Evolutionary conservation across 2,329 filamentous ascomycete genomes (phyloP).

Genomic region (Apiospora kogelbergensis): DNA sequence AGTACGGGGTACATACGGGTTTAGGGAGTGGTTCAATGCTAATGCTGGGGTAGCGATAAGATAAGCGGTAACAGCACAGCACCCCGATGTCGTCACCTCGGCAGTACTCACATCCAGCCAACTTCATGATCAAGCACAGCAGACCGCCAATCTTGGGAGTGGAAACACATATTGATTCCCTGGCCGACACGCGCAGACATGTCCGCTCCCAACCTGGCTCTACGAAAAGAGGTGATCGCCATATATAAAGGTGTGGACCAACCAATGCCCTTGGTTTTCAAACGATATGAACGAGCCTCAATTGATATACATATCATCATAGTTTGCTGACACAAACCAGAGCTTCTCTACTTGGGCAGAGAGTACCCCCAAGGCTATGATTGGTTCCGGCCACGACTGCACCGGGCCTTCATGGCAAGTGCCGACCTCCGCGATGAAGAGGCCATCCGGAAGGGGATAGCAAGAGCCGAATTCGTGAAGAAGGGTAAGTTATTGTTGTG

Average conservation of each 20-base stretch:
- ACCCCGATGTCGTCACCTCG: not conserved
- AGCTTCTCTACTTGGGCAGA: slow-evolving; percentile 79
- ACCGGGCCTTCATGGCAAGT: slow-evolving; percentile 82
- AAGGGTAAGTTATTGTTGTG: slow-evolving; percentile 64
- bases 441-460: slow-evolving; percentile 74
- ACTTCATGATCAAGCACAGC: not conserved
- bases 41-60: slow-evolving; percentile 2
- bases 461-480: slow-evolving; percentile 82
- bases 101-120: not conserved
- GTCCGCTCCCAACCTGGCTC: slow-evolving; percentile 47
- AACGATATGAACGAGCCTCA: no score
- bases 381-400: slow-evolving; percentile 79
- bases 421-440: slow-evolving; percentile 68
- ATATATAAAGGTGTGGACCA: slow-evolving; percentile 76
- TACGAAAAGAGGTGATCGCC: slow-evolving; percentile 76
- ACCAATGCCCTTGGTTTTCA: not conserved
- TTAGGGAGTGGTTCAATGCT: not conserved
- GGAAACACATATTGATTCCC: not conserved
- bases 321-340: slow-evolving; percentile 44
- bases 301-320: not conserved
- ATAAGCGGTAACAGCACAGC: not conserved
- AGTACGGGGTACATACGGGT: not conserved
- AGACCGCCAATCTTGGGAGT: no score
- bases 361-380: slow-evolving; percentile 82
- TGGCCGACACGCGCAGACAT: slow-evolving; percentile 16